Evolutionary conservation across 78 protist species (phyloP).

Genomic region (Polysphondylium violaceum): DNA sequence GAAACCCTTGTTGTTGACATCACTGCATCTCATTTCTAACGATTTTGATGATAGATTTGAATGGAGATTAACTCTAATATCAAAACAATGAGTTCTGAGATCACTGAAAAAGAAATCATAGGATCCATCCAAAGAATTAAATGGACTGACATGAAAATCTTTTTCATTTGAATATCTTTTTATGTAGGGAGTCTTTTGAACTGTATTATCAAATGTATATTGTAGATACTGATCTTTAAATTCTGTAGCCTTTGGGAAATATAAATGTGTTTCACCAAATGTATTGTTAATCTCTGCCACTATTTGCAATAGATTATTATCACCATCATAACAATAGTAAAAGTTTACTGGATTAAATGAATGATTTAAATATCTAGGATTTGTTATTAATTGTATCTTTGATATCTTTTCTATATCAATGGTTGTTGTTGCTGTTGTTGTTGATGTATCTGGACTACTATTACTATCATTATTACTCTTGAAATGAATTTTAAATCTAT

Average conservation of each 20-base stretch:
- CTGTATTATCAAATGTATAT: not conserved
- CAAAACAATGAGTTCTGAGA: constrained; percentile 11
- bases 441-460: not conserved
- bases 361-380: constrained; percentile 40
- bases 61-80: constrained; percentile 47
- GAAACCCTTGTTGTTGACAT: not conserved
- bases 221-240: not conserved
- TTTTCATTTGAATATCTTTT: not conserved
- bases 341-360: constrained; percentile 57
- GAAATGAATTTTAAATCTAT: not conserved
- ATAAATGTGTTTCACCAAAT: constrained; percentile 70
- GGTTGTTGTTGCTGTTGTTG: no score
- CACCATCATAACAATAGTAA: constrained; percentile 27
- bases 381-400: constrained; percentile 25
- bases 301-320: not conserved
- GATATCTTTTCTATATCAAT: constrained; percentile 1
- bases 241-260: constrained; percentile 9
- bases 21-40: not conserved
- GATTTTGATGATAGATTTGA: constrained; percentile 10
- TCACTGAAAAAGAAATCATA: constrained; percentile 45
- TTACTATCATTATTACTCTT: constrained; percentile 6
- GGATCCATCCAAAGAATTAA: constrained; percentile 61
- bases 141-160: constrained; percentile 70
- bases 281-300: constrained; percentile 69
- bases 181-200: constrained; percentile 6